Percentiles rank a stretch among this genome's conserved stretches.
Conservation (phyloP, 1,284 basidiomycete genomes). For the Amylostereum chailletii region DNA sequence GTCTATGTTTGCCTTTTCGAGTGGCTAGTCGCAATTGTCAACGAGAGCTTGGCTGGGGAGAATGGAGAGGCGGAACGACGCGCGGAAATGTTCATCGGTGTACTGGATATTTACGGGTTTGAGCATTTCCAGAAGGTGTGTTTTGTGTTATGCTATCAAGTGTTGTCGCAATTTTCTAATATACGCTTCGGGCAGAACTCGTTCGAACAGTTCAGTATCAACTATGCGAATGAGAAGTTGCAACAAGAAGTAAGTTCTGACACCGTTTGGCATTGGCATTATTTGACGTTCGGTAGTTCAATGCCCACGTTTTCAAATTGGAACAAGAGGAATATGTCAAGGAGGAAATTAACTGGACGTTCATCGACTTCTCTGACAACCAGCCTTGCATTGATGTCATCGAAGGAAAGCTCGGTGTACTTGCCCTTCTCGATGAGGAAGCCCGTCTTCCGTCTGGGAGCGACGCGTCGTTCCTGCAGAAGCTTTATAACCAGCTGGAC, state of each 20-base stretch:
- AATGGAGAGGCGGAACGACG: slow-evolving; percentile 77
- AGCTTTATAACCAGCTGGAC: slow-evolving; percentile 81
- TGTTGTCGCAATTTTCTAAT: slow-evolving; percentile 9
- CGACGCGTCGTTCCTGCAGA: slow-evolving; percentile 90
- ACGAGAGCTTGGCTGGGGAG: slow-evolving; percentile 91
- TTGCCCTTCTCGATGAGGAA: slow-evolving; percentile 95
- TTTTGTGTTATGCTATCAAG: slow-evolving; percentile 8
- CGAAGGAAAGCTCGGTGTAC: slow-evolving; percentile 93
- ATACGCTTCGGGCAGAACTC: slow-evolving; percentile 59
- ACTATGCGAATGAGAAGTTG: slow-evolving; percentile 98
- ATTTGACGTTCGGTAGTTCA: slow-evolving; percentile 53
- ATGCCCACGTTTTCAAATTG: slow-evolving; percentile 97
- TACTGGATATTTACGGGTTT: slow-evolving; percentile 95
- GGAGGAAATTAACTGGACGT: slow-evolving; percentile 99
- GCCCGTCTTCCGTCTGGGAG: slow-evolving; percentile 93
- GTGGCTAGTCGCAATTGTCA: slow-evolving; percentile 96
- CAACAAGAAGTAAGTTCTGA: slow-evolving; percentile 73
- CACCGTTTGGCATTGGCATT: slow-evolving; percentile 3
- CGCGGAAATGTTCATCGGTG: slow-evolving; percentile 98
- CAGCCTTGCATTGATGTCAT: slow-evolving; percentile 99
- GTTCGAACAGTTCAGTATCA: slow-evolving; percentile 99
- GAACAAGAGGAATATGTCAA: slow-evolving; percentile 99
- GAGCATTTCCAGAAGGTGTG: slow-evolving; percentile 90
- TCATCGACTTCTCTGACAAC: slow-evolving; percentile 99
- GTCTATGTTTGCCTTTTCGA: slow-evolving; percentile 98